These are phyloP conservation scores for Spathaspora sp. DNA, from an alignment of 1,139 yeast species.

Conservation along the genomic window DNA sequence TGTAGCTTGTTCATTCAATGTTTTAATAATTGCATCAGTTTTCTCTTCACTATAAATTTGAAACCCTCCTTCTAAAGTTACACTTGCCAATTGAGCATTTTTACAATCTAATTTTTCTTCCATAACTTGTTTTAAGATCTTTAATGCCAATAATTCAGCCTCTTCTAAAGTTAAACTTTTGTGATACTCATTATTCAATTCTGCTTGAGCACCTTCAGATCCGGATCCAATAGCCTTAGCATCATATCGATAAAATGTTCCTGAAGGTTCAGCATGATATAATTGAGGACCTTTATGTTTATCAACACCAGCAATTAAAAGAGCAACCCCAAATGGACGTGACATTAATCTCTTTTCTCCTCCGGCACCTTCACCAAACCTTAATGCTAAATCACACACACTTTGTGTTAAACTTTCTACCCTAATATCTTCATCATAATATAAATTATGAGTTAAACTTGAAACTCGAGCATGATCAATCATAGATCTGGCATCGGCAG, in stretches of 20 bases:
- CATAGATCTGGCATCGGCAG: conserved; percentile 98
- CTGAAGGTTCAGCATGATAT: conserved; percentile 98
- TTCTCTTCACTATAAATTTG: conserved; percentile 81
- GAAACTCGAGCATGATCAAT: conserved; percentile 97
- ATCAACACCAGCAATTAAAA: conserved; percentile 93
- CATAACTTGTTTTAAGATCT: conserved; percentile 96
- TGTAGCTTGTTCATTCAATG: conserved; percentile 68
- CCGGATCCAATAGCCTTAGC: conserved; percentile 99
- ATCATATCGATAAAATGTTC: conserved; percentile 95
- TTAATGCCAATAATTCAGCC: conserved; percentile 87
- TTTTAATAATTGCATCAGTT: conserved; percentile 78
- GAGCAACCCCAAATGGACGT: conserved; percentile 98
- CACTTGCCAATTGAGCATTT: conserved; percentile 93
- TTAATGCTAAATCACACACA: conserved; percentile 92
- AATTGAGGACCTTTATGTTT: conserved; percentile 92
- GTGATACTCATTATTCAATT: conserved; percentile 94
- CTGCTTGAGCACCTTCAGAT: conserved; percentile 98
- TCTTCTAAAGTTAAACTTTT: conserved; percentile 90
- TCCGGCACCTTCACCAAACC: conserved; percentile 98
- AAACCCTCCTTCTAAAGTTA: conserved; percentile 85
- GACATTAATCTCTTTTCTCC: conserved; percentile 98
- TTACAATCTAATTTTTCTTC: conserved; percentile 96
- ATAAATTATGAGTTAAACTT: conserved; percentile 82
- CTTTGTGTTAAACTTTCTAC: conserved; percentile 95
- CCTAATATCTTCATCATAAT: conserved; percentile 89